phyloP scores from a whole-genome alignment of 805 yeast species.

The Zygosaccharomyces bailii region DNA sequence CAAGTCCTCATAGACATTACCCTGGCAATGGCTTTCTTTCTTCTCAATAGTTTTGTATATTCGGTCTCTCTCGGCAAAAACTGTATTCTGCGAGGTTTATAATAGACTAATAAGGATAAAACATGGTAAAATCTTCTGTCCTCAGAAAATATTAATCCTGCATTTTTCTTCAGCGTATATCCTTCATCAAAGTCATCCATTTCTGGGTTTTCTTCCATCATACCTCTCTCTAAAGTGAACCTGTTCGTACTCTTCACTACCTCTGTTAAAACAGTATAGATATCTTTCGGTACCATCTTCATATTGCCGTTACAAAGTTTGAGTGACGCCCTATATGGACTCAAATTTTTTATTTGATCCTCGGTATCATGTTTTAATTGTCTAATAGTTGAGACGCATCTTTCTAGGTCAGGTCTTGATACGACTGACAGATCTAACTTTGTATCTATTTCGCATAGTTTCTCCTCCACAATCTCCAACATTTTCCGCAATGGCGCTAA shows the following conservation, averaged over 20 bases:
- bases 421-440: constrained; percentile 50
- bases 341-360: constrained; percentile 1
- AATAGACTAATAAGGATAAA: constrained; percentile 53
- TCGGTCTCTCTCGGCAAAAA: constrained; percentile 45
- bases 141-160: constrained; percentile 61
- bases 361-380: constrained; percentile 6
- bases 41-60: constrained; percentile 51
- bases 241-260: constrained; percentile 48
- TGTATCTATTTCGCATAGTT: constrained; percentile 48
- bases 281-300: constrained; percentile 15
- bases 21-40: constrained; percentile 54
- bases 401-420: constrained; percentile 61
- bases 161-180: constrained; percentile 19
- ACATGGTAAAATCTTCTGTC: constrained; percentile 81
- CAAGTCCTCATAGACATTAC: constrained; percentile 67
- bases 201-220: constrained; percentile 10
- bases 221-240: constrained; percentile 35
- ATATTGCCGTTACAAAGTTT: neutral
- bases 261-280: constrained; percentile 24
- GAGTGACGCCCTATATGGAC: constrained; percentile 4
- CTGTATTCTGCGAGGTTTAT: constrained; percentile 24
- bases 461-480: constrained; percentile 50
- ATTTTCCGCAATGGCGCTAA: constrained; percentile 63
- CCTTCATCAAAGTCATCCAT: constrained; percentile 24
- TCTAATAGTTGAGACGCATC: constrained; percentile 19